These are phyloP conservation scores for Microcos paniculata DNA, from an alignment of 345 rosid species.

Conservation along the genomic window DNA sequence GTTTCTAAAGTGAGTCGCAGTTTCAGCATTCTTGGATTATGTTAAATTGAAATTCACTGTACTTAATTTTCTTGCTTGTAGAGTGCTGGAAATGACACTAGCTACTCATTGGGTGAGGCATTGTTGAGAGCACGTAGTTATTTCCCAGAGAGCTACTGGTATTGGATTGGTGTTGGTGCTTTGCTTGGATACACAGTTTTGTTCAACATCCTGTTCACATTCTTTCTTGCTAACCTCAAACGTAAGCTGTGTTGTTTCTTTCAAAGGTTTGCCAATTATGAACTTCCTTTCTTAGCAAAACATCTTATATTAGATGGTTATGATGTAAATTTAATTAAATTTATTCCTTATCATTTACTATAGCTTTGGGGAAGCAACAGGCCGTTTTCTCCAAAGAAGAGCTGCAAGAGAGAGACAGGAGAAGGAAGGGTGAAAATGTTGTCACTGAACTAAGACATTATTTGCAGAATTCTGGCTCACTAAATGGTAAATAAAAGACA, in stretches of 20 bases:
- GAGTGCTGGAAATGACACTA: conserved; percentile 52
- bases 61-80: conserved; percentile 31
- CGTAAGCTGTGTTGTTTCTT: conserved; percentile 55
- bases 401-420: conserved; percentile 76
- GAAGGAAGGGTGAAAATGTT: conserved; percentile 72
- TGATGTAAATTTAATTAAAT: background rate
- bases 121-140: conserved; percentile 68
- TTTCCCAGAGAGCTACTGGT: conserved; percentile 86
- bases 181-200: conserved; percentile 83
- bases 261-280: conserved; percentile 9
- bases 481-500: conserved; percentile 45
- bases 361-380: conserved; percentile 84
- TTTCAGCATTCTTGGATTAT: conserved; percentile 13
- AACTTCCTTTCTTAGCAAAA: conserved; percentile 4
- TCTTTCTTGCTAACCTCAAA: conserved; percentile 72
- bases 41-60: conserved; percentile 20
- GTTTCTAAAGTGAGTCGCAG: background rate
- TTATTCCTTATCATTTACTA: conserved; percentile 1
- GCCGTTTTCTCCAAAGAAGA: conserved; percentile 91
- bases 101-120: conserved; percentile 59
- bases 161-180: conserved; percentile 96
- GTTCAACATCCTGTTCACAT: conserved; percentile 69
- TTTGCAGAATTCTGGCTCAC: conserved; percentile 74
- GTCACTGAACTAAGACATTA: conserved; percentile 80
- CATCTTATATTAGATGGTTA: background rate